Evolutionary conservation across 2,329 filamentous ascomycete genomes (phyloP).

Genomic region (Cercospora sp.): DNA sequence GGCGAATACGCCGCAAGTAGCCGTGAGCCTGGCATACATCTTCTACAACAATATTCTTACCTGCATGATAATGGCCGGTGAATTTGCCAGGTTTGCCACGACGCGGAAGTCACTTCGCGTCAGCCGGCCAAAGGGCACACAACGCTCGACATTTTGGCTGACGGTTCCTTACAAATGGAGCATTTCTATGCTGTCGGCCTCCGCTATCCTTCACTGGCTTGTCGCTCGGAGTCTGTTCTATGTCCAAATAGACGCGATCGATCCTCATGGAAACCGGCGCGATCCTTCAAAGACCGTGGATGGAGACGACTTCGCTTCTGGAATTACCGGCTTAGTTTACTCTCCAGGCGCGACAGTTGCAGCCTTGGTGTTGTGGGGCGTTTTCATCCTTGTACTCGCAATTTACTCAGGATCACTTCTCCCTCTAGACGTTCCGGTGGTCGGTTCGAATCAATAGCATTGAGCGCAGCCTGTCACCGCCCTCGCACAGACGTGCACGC

Average conservation of each 20-base stretch:
- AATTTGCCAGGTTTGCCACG: not conserved
- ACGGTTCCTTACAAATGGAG: not conserved
- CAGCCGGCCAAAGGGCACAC: not conserved
- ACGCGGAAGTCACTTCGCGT: not conserved
- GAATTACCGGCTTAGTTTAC: not conserved
- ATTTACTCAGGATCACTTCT: not conserved
- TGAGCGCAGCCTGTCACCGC: not conserved
- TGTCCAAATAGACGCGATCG: not conserved
- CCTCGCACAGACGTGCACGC: not conserved
- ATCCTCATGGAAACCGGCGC: not conserved
- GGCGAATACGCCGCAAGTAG: not conserved
- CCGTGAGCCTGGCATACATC: not conserved
- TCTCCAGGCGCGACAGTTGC: not conserved
- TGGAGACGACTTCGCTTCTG: not conserved
- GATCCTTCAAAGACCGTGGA: not conserved
- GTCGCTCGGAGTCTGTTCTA: not conserved
- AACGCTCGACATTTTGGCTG: not conserved
- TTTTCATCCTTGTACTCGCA: not conserved
- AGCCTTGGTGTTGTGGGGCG: not conserved
- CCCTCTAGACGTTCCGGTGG: not conserved
- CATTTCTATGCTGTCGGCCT: not conserved
- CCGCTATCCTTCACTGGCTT: not conserved
- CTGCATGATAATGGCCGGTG: not conserved
- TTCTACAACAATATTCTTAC: not conserved
- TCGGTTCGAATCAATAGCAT: not conserved